Evolutionary conservation across 2,329 filamentous ascomycete species (phyloP), one percentile per base, ranked within the genome.

Genomic region (Diaporthe citrichinensis): DNA sequence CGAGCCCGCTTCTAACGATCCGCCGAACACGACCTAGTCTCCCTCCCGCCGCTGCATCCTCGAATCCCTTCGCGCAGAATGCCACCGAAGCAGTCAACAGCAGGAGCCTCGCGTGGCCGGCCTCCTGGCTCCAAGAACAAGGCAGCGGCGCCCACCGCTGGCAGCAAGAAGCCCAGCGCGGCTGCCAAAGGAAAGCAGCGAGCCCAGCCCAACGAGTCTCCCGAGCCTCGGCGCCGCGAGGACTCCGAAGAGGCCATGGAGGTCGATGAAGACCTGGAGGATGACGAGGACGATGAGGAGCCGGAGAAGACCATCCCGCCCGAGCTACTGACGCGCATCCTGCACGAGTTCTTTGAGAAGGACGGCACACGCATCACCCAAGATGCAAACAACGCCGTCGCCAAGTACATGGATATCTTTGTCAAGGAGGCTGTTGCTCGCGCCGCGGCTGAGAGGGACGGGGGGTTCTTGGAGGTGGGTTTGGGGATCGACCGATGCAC

Each of bases 391-490:
- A 89, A 87, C 9, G 90, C 95, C 1, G 90, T 96, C 75, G 93
- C 92, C 20, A 95, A 93, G 85, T 98, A 98, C 82, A 90, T 98
- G 84, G 95, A 98, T 84, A 91, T 96, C 0, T 98, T 98, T 85
- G 94, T 98, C 72, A 90, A 94, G 77, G 96, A 98, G 86, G 95
- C 95, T 1, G 92, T 98, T 82, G 95, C 95, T 23, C 86, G 96
- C 81, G 92, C 94, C 53, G 91, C 92, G 14, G 91, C 92, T 75
- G 94, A 95, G 86, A 92, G 93, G 81, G 87, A 87, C 44, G 88
- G 91, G 75, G 92, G 90, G 5, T 95, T 96, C 81, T 82, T 96
- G 49, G 94, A 97, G 90, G 93, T 95, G 78, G 84, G 90, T 83
- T 76, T 44, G 34, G 9, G 25, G 12, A 23, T 14, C 23, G 46